Evolutionary conservation across 768 basidiomycete genomes (phyloP).

Genomic region (Hericium coralloides): DNA sequence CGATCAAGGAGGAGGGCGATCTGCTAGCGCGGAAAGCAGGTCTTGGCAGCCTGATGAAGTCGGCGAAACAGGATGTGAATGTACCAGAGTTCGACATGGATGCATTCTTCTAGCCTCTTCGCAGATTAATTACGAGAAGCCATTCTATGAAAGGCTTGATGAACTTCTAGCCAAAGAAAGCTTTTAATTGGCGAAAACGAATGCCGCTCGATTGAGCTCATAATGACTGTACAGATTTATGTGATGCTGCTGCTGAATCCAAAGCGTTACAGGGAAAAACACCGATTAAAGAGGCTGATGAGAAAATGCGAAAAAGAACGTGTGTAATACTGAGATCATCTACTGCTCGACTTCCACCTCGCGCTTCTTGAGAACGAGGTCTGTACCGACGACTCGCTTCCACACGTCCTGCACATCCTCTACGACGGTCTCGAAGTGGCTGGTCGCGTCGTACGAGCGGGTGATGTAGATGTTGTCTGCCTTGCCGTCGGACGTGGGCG

Average conservation of each 20-base stretch:
- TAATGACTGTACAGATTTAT: neutral
- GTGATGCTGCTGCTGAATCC: neutral
- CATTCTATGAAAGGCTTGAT: neutral
- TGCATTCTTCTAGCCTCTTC: slow-evolving; percentile 47
- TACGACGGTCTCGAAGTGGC: slow-evolving; percentile 97
- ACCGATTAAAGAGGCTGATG: neutral
- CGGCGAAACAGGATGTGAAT: slow-evolving; percentile 80
- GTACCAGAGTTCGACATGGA: slow-evolving; percentile 87
- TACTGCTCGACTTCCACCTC: slow-evolving; percentile 56
- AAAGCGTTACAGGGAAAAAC: neutral
- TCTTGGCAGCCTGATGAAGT: slow-evolving; percentile 79
- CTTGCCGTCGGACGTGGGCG: slow-evolving; percentile 73
- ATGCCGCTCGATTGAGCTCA: neutral
- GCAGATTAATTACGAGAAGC: too few relatives aligned
- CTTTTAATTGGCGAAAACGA: neutral
- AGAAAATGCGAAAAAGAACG: neutral
- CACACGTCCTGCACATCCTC: slow-evolving; percentile 97
- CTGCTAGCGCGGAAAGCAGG: slow-evolving; percentile 59
- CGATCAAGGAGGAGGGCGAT: slow-evolving; percentile 46
- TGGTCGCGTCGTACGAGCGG: slow-evolving; percentile 95
- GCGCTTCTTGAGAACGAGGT: slow-evolving; percentile 82
- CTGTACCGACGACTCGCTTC: slow-evolving; percentile 73
- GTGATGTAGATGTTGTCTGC: slow-evolving; percentile 95
- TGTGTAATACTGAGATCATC: slow-evolving; percentile 1
- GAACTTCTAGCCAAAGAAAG: neutral